A percentile compares a stretch with the other conserved stretches of the same genome.
These are phyloP conservation scores for Coffea canephora DNA, from an alignment of 257 asterid species.

Conservation along the genomic window DNA sequence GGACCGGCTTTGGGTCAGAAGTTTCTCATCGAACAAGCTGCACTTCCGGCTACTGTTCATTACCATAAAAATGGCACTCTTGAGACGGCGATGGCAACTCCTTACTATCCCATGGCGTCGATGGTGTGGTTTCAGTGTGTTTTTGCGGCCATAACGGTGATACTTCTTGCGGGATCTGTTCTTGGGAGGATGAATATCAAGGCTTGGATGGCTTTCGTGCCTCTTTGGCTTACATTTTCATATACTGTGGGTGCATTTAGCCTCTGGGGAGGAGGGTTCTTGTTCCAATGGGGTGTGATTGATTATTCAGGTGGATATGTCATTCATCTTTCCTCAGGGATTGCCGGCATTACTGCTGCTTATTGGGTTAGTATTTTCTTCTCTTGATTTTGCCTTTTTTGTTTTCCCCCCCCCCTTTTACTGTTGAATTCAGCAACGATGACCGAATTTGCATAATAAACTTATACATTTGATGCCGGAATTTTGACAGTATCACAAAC, in stretches of 20 bases:
- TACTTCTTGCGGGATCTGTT: conserved; percentile 77
- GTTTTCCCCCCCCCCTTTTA: too few relatives aligned
- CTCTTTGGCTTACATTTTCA: conserved; percentile 78
- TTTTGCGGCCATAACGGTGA: conserved; percentile 75
- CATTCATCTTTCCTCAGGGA: conserved; percentile 83
- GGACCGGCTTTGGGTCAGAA: conserved; percentile 58
- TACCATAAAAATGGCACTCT: conserved; percentile 30
- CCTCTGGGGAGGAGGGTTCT: conserved; percentile 93
- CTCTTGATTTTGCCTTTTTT: too few relatives aligned
- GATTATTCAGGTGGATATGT: conserved; percentile 95
- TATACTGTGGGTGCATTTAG: conserved; percentile 83
- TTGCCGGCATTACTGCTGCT: conserved; percentile 92
- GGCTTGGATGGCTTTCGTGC: conserved; percentile 98
- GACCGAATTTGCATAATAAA: too few relatives aligned
- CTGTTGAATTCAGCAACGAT: too few relatives aligned
- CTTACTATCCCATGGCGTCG: conserved; percentile 71
- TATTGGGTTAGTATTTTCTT: conserved; percentile 54
- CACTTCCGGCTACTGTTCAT: conserved; percentile 54
- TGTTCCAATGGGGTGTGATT: conserved; percentile 90
- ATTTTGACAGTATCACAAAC: too few relatives aligned
- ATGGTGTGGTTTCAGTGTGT: conserved; percentile 79
- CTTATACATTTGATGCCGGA: too few relatives aligned
- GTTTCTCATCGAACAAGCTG: conserved; percentile 46
- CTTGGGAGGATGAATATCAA: conserved; percentile 82
- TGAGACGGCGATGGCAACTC: conserved; percentile 48